phyloP scores from a whole-genome alignment of 805 yeast genomes.

The Zygoascus flipseniorum region DNA sequence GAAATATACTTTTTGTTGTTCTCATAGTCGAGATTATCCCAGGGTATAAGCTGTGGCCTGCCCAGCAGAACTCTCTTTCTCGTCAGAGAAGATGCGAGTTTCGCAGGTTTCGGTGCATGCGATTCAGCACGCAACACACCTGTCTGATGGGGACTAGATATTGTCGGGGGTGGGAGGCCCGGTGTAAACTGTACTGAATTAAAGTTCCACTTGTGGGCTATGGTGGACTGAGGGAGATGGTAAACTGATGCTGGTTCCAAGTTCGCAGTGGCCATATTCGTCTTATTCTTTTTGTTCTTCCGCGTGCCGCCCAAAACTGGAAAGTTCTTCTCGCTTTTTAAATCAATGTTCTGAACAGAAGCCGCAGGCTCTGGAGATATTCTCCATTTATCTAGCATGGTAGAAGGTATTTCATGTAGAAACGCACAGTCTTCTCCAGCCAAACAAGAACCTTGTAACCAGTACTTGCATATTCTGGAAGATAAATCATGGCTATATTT shows the following conservation, averaged over 20 bases:
- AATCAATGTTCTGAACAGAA: conserved; percentile 10
- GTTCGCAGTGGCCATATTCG: not conserved
- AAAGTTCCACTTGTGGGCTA: not conserved
- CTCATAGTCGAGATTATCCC: conserved; percentile 22
- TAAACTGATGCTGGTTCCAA: not conserved
- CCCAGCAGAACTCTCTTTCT: conserved; percentile 2
- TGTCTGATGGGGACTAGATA: no score
- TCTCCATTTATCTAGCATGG: conserved; percentile 7
- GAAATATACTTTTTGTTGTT: conserved; percentile 20
- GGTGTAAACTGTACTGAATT: not conserved
- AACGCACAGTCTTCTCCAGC: conserved; percentile 37
- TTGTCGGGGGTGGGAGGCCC: not conserved
- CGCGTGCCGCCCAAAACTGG: conserved; percentile 16
- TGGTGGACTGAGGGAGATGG: not conserved
- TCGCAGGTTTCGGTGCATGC: not conserved
- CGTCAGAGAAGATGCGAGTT: conserved; percentile 2
- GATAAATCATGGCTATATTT: conserved; percentile 38
- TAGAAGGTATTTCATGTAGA: conserved; percentile 32
- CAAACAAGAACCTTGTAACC: conserved; percentile 38
- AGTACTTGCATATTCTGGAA: conserved; percentile 36
- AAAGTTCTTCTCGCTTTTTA: conserved; percentile 18
- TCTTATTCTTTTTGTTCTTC: not conserved
- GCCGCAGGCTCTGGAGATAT: not conserved
- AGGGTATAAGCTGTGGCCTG: conserved; percentile 18
- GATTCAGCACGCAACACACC: no score